Conservation (phyloP, 306 rosid genomes). For the Lathyrus aphaca region DNA sequence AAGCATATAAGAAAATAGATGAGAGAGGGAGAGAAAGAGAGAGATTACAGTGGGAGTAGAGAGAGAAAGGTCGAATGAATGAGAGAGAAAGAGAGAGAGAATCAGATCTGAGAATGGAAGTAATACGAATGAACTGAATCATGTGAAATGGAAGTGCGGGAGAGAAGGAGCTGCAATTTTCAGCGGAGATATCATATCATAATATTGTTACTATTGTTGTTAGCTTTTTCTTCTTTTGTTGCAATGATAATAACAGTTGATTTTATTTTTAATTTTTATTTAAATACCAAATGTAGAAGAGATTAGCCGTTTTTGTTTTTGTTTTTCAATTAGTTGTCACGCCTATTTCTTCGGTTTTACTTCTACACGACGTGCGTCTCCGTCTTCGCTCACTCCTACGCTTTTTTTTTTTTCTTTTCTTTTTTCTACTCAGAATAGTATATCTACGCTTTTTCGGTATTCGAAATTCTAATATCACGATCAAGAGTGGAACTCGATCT, state of each 20-base stretch:
- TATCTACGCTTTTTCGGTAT: too few species aligned
- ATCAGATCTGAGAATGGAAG: conserved; percentile 33
- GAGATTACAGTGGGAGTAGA: conserved; percentile 38
- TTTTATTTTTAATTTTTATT: not conserved
- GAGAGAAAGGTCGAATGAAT: conserved; percentile 25
- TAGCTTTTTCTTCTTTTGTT: conserved; percentile 13
- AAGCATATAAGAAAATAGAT: not conserved
- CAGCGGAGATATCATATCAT: conserved; percentile 33
- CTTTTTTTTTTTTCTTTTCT: not conserved
- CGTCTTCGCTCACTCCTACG: not conserved
- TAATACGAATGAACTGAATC: not conserved
- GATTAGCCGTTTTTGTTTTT: conserved; percentile 23
- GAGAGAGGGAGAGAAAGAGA: conserved; percentile 30
- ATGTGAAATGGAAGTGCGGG: conserved; percentile 13
- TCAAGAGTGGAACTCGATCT: too few species aligned
- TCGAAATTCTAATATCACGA: too few species aligned
- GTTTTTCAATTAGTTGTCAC: conserved; percentile 1
- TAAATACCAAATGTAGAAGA: conserved; percentile 1
- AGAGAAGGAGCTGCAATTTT: conserved; percentile 25
- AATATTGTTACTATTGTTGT: not conserved
- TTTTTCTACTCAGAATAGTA: too few species aligned
- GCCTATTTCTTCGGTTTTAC: conserved; percentile 42
- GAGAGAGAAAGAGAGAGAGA: conserved; percentile 1
- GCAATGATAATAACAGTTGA: not conserved
- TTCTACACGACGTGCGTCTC: conserved; percentile 45